These are phyloP conservation scores for Tricholoma bakamatsutake DNA, from an alignment of 768 basidiomycete genomes.

Conservation along the genomic window DNA sequence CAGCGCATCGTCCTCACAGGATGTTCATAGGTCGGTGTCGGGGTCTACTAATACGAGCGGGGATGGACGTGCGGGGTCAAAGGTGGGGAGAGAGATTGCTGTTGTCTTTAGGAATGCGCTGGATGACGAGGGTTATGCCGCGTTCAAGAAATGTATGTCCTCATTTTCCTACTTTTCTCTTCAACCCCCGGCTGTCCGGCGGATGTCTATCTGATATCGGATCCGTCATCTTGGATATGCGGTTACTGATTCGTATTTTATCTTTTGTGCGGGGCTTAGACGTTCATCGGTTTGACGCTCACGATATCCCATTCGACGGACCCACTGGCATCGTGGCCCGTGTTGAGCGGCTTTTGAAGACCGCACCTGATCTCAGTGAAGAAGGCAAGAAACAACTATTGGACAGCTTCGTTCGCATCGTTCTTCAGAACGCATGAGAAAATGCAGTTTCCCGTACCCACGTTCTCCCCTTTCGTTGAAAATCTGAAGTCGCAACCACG, in stretches of 20 bases:
- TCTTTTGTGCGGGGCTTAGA: slow-evolving; percentile 34
- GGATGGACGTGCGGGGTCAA: slow-evolving; percentile 16
- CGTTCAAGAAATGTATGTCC: slow-evolving; percentile 56
- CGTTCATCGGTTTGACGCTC: slow-evolving; percentile 69
- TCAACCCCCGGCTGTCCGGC: background rate
- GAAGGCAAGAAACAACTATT: slow-evolving; percentile 49
- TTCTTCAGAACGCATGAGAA: slow-evolving; percentile 41
- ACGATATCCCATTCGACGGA: slow-evolving; percentile 71
- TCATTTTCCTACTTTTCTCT: slow-evolving; percentile 4
- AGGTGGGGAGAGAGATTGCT: slow-evolving; percentile 40
- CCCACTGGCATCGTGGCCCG: slow-evolving; percentile 62
- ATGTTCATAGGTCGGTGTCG: slow-evolving; percentile 13
- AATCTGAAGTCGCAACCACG: background rate
- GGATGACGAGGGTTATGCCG: slow-evolving; percentile 38
- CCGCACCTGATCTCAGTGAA: slow-evolving; percentile 38
- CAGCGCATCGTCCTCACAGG: slow-evolving; percentile 21
- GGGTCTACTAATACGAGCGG: slow-evolving; percentile 17
- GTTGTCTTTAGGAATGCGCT: slow-evolving; percentile 41
- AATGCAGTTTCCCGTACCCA: background rate
- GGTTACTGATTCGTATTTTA: slow-evolving; percentile 9
- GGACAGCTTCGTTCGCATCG: slow-evolving; percentile 55
- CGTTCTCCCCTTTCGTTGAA: background rate
- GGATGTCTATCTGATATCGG: slow-evolving; percentile 4
- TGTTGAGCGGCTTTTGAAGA: slow-evolving; percentile 54
- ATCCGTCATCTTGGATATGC: slow-evolving; percentile 2